phyloP scores from a whole-genome alignment of 1,139 yeast genomes.

The Wickerhamomyces sp. region DNA sequence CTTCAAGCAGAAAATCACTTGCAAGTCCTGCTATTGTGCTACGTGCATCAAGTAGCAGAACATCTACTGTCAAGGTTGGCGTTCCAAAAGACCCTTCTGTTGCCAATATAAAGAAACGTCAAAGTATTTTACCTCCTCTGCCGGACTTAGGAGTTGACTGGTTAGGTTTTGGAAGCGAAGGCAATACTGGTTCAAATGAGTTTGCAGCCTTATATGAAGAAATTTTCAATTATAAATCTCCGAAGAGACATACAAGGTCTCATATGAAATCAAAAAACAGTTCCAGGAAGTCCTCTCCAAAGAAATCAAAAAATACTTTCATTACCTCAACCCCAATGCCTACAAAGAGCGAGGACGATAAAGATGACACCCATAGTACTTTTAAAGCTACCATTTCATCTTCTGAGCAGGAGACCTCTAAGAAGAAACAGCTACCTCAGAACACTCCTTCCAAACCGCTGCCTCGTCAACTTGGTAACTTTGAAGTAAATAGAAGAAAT shows the following conservation, averaged over 20 bases:
- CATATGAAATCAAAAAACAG: constrained; percentile 2
- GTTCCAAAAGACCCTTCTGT: neutral
- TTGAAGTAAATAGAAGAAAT: constrained; percentile 15
- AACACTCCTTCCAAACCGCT: constrained; percentile 4
- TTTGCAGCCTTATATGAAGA: constrained; percentile 30
- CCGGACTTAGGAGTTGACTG: constrained; percentile 23
- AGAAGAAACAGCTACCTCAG: neutral
- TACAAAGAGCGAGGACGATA: neutral
- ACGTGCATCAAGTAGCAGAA: neutral
- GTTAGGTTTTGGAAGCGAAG: constrained; percentile 17
- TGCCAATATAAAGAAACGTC: constrained; percentile 14
- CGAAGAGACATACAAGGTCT: constrained; percentile 8
- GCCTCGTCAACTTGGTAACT: constrained; percentile 12
- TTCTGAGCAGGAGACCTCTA: neutral
- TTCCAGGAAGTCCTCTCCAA: constrained; percentile 8
- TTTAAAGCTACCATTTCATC: neutral
- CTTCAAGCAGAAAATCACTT: constrained; percentile 22
- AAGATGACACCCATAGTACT: neutral
- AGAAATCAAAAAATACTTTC: constrained; percentile 2
- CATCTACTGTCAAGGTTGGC: neutral
- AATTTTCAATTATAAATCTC: constrained; percentile 24
- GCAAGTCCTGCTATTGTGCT: constrained; percentile 7
- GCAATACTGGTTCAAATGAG: constrained; percentile 18
- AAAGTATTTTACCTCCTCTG: constrained; percentile 22
- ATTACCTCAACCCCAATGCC: constrained; percentile 5